A percentile compares a stretch with the other conserved stretches of the same genome.
Evolutionary conservation across 1,284 basidiomycete species (phyloP).

Genomic region (Earliella scabrosa): DNA sequence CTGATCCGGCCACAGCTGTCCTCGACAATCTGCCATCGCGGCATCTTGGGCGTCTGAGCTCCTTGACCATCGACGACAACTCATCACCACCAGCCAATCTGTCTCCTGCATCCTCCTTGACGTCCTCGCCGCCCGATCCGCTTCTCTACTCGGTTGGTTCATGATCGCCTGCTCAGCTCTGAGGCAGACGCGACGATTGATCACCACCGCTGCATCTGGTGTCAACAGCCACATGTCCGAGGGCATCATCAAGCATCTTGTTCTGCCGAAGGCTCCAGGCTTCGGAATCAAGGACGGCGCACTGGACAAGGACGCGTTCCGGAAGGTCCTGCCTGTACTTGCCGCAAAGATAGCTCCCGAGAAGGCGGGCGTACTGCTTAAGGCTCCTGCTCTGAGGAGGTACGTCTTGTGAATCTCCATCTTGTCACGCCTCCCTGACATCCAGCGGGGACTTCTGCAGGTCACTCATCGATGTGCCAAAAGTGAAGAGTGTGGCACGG

Average conservation of each 20-base stretch:
- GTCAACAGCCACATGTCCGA: slow-evolving; percentile 26
- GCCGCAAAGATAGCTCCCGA: slow-evolving; percentile 65
- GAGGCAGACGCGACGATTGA: slow-evolving; percentile 9
- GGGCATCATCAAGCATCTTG: slow-evolving; percentile 38
- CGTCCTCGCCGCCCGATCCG: background rate
- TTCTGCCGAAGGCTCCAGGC: slow-evolving; percentile 57
- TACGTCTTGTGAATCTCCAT: slow-evolving; percentile 38
- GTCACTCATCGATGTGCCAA: slow-evolving; percentile 66
- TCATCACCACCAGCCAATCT: background rate
- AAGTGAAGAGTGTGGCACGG: slow-evolving; percentile 60
- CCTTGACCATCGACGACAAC: background rate
- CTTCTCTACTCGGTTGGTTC: background rate
- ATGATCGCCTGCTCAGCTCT: slow-evolving; percentile 25
- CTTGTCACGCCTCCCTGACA: slow-evolving; percentile 1
- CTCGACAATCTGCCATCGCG: no score
- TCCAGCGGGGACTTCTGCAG: slow-evolving; percentile 35
- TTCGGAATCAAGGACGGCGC: slow-evolving; percentile 44
- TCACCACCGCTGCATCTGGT: slow-evolving; percentile 7
- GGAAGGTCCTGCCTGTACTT: slow-evolving; percentile 65
- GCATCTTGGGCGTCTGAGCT: no score
- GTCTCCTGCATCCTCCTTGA: background rate
- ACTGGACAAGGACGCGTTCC: slow-evolving; percentile 70
- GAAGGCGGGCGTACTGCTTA: slow-evolving; percentile 60
- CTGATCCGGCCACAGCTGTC: no score
- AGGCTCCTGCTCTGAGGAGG: slow-evolving; percentile 60